Conservation (phyloP, 2,329 filamentous ascomycete species). For the Clarireedia paspali region DNA sequence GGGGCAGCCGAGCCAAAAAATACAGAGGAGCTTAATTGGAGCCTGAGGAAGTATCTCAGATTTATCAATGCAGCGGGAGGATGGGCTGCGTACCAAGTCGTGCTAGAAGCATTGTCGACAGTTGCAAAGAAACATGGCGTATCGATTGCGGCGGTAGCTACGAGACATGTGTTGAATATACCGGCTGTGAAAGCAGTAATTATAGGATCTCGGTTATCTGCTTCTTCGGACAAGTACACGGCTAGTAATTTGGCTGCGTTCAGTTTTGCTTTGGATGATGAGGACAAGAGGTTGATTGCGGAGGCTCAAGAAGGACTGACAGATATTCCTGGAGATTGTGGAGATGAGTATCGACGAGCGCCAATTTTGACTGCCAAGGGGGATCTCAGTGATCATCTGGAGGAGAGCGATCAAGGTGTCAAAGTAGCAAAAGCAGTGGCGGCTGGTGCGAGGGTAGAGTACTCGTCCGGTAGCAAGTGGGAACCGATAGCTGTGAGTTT, state of each 20-base stretch:
- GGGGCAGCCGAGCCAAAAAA: slow-evolving; percentile 20
- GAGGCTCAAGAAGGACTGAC: slow-evolving; percentile 21
- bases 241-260: slow-evolving; percentile 5
- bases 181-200: slow-evolving; percentile 8
- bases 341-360: slow-evolving; percentile 29
- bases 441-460: slow-evolving; percentile 24
- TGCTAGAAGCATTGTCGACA: slow-evolving; percentile 1
- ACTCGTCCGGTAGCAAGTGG: slow-evolving; percentile 27
- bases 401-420: slow-evolving; percentile 7
- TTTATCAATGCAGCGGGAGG: slow-evolving; percentile 29
- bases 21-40: slow-evolving; percentile 23
- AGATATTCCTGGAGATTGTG: slow-evolving; percentile 29
- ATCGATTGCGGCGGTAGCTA: slow-evolving; percentile 7
- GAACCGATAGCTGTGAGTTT: slow-evolving; percentile 26
- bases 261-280: slow-evolving; percentile 1
- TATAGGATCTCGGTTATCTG: slow-evolving; percentile 7
- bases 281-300: slow-evolving; percentile 6
- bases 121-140: slow-evolving; percentile 6
- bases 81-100: slow-evolving; percentile 18
- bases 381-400: slow-evolving; percentile 28
- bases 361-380: slow-evolving; percentile 27
- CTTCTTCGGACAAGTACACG: slow-evolving; percentile 6
- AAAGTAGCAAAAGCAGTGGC: slow-evolving; percentile 15
- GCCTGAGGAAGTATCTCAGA: slow-evolving; percentile 30
- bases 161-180: slow-evolving; percentile 8